Base-by-base conservation (phyloP, 1,284 basidiomycete species). In the Heterobasidion annosum region DNA sequence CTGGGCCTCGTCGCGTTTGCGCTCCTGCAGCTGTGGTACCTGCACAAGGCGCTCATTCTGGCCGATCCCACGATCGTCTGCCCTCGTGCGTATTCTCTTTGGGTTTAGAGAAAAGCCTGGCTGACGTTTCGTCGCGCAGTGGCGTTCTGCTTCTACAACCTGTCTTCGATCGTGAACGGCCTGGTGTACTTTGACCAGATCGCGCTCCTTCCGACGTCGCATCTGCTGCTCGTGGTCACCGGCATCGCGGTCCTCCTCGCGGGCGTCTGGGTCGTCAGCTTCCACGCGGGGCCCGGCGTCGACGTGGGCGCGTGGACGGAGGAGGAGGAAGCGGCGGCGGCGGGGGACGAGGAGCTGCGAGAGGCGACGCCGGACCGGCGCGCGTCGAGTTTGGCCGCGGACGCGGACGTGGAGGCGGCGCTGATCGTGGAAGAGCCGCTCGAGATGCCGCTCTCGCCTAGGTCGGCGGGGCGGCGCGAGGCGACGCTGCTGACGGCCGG, bases 101-200 rank as follows among this genome's bases (percentile, higher is more conserved):
- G 54, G 34, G 47, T 19, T 32, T 19, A 45, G 25, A 40, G 9
- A 42, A 25, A 4, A 25, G 25, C 25, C 1, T 40, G 37, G 37
- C 37, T 40, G n/a, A 40, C 10, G 10, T 10, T 3, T 40, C 12
- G n/a, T 8, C 37, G 37, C 37, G 10, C 61, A 88, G 85, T 94
- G 62, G 93, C 94, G 1, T 98, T 98, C 69, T 97, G 93, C 70
- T 93, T 94, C 68, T 98, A 97, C 73, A 98, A 97, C 64, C 70
- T 95, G 8, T 92, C 92, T 5, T 93, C 91, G 12, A 95, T 96
- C 65, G 77, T 93, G 48, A 87, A 88, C 59, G 88, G 90, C 1
- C 79, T 97, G 42, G 82, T 97, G 50, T 98, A 96, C 68, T 98
- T 93, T 68, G 78, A 96, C 68, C 93, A 98, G 66, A 81, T 95